A percentile compares a stretch with the other conserved stretches of the same genome.
phyloP scores from a whole-genome alignment of 2,329 filamentous ascomycete species.

The Neobulgaria alba region DNA sequence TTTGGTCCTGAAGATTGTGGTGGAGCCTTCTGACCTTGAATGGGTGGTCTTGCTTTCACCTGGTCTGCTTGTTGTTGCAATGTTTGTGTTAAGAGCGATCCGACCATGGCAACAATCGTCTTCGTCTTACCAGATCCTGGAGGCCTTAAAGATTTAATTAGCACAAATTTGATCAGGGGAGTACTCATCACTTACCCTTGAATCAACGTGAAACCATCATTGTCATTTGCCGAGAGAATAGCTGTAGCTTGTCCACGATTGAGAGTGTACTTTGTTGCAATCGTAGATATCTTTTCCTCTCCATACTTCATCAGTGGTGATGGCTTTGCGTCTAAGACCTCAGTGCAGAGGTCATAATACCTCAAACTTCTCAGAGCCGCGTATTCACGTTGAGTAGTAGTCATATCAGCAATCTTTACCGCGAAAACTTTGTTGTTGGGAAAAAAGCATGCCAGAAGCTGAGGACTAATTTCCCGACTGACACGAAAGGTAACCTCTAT shows the following conservation, averaged over 20 bases:
- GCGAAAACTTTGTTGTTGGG: slow-evolving; percentile 64
- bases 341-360: slow-evolving; percentile 92
- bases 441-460: slow-evolving; percentile 52
- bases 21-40: slow-evolving; percentile 21
- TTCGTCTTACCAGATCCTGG: slow-evolving; percentile 98
- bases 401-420: slow-evolving; percentile 85
- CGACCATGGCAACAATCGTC: slow-evolving; percentile 93
- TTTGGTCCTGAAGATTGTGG: slow-evolving; percentile 32
- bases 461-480: slow-evolving; percentile 44
- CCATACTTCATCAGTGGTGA: slow-evolving; percentile 79
- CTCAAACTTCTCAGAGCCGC: slow-evolving; percentile 83
- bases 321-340: slow-evolving; percentile 81
- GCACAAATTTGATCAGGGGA: neutral
- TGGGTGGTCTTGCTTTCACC: slow-evolving; percentile 25
- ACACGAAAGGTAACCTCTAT: slow-evolving; percentile 83
- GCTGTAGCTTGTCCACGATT: slow-evolving; percentile 87
- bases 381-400: slow-evolving; percentile 90
- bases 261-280: slow-evolving; percentile 70
- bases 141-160: slow-evolving; percentile 45
- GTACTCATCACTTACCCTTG: slow-evolving; percentile 56
- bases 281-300: slow-evolving; percentile 59
- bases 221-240: slow-evolving; percentile 84
- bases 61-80: slow-evolving; percentile 26
- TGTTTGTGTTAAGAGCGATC: slow-evolving; percentile 62
- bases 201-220: slow-evolving; percentile 93